Base-by-base conservation (phyloP, 2,329 filamentous ascomycete species). In the Pyrenophora teres region DNA sequence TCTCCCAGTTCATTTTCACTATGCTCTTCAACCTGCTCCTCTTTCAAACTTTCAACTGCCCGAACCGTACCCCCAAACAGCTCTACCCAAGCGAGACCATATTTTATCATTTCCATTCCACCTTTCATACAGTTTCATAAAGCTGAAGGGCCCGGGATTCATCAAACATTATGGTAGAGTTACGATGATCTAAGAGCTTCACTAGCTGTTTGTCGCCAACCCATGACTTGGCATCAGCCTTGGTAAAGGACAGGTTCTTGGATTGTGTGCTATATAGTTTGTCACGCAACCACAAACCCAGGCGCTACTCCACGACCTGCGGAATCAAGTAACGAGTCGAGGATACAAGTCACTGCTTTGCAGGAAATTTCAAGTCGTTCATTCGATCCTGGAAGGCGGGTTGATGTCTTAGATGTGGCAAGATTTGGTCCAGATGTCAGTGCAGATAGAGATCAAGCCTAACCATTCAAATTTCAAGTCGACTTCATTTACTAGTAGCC, bases 401-500 rank as follows among this genome's bases (percentile, higher is more conserved):
- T 8, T 25, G 12, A 2, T 18, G 12, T 33, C 15, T 12, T 7
- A 36, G 37, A 10, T 15, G 10, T 25, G 19, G 19, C 30, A 40
- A n/a, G 1, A 30, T 41, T 18, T 12, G 4, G 41, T 35, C 37
- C 19, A 47, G 30, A 47, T 27, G 12, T 18, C 6, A 16, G 37
- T 36, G 32, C 37, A 41, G 15, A 19, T 41, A 8, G 19, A 15
- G 12, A 35, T 16, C 30, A 47, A 30, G 16, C 30, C 30, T 3
- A 36, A 19, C 21, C 45, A 47, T 15, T 47, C 45, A 18, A 36
- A 47, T 15, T 41, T 30, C 15, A 36, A 12, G 18, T 47, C 37
- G 6, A 25, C 27, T n/a, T 47, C 37, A 25, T 41, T 27, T 5
- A 15, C 30, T 36, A 47, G 37, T 13, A 47, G 30, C 37, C 30